Percentiles rank a stretch among this genome's conserved stretches.
These are phyloP conservation scores for Begonia fuchsioides DNA, from an alignment of 306 rosid genomes.

Conservation along the genomic window DNA sequence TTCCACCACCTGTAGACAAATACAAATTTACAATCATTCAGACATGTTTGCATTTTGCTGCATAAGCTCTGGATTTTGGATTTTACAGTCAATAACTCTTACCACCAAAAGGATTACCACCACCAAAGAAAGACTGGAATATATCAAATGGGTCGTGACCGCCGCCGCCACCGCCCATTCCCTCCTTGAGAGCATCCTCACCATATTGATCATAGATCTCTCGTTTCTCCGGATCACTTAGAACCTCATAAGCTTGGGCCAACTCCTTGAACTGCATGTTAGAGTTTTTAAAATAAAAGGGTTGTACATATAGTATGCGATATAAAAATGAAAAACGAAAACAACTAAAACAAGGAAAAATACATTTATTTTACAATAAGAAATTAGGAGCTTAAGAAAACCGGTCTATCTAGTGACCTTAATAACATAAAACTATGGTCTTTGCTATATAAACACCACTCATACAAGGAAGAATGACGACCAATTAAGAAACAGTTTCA, in stretches of 20 bases:
- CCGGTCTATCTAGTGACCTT: too few species aligned
- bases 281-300: background rate
- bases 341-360: too few species aligned
- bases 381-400: too few species aligned
- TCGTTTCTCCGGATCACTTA: conserved; percentile 80
- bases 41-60: too few species aligned
- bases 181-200: conserved; percentile 93
- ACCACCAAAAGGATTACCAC: conserved; percentile 21
- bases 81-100: conserved; percentile 1
- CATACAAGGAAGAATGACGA: too few species aligned
- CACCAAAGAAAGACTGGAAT: conserved; percentile 74
- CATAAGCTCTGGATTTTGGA: background rate
- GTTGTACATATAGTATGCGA: too few species aligned
- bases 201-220: conserved; percentile 77
- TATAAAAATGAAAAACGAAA: too few species aligned
- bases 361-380: too few species aligned
- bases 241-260: conserved; percentile 82
- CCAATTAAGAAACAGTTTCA: too few species aligned
- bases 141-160: conserved; percentile 81
- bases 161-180: conserved; percentile 76
- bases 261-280: conserved; percentile 55
- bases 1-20: conserved; percentile 34
- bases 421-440: too few species aligned
- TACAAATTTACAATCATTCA: background rate
- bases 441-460: too few species aligned